A percentile compares a stretch with the other conserved stretches of the same genome.
Conservation (phyloP, 1,139 yeast species). For the Candida sp. region DNA sequence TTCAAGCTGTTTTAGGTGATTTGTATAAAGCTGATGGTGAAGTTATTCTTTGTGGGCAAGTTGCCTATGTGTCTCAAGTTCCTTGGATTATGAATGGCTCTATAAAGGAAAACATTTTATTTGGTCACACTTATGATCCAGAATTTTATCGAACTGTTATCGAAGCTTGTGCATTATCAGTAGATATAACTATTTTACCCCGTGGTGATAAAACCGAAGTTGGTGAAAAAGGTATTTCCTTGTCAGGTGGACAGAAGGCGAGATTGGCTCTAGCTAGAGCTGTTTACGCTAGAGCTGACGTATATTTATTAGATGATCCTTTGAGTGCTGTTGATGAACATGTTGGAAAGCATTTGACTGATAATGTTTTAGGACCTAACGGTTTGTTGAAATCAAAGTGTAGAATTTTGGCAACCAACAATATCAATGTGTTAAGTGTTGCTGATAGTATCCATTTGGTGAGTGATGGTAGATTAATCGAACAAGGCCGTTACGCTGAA, state of each 20-base stretch:
- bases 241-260: constrained; percentile 41
- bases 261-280: constrained; percentile 36
- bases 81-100: constrained; percentile 63
- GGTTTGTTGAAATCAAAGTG: constrained; percentile 80
- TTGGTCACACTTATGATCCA: constrained; percentile 28
- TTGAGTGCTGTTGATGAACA: constrained; percentile 36
- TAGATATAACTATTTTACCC: constrained; percentile 30
- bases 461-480: constrained; percentile 72
- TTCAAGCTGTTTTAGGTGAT: constrained; percentile 85
- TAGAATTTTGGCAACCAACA: constrained; percentile 83
- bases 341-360: constrained; percentile 28
- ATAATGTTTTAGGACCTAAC: constrained; percentile 59
- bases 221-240: constrained; percentile 39
- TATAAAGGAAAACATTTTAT: constrained; percentile 34
- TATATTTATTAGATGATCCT: constrained; percentile 31
- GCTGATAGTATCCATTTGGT: constrained; percentile 76
- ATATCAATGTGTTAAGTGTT: constrained; percentile 76
- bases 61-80: constrained; percentile 89
- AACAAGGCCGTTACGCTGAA: constrained; percentile 68
- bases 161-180: constrained; percentile 30
- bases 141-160: constrained; percentile 25
- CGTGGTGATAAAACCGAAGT: constrained; percentile 37
- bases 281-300: constrained; percentile 35
- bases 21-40: constrained; percentile 75
- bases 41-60: constrained; percentile 69